Evolutionary conservation across 371 early-diverging fungal species (phyloP), one percentile per base, ranked within the genome.

Genomic region (Mucor circinelloides): DNA sequence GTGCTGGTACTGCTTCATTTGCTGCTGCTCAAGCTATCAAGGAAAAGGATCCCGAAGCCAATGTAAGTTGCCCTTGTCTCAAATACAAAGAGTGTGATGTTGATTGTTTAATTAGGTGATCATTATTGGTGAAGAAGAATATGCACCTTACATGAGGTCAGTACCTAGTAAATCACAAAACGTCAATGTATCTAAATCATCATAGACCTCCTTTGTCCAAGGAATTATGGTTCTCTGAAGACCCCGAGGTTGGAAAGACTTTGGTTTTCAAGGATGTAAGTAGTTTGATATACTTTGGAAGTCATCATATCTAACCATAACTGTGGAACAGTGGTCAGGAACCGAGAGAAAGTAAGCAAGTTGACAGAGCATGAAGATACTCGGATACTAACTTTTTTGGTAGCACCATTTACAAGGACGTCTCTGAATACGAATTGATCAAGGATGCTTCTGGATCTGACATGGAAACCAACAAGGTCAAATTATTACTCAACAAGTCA

Each of bases 211-310:
- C 89, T 36, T 78, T 92, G 74, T 87, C 88, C 50, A 92, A 92
- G 73, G 93, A 93, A 69, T 79, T 93, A 68, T 93, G 93, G 93
- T 85, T 87, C 75, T 84, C 85, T 63, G 86, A 84, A 48, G 83
- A 84, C 36, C 74, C 77, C 27, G 74, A 79, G 13, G 78, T 80
- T 12, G 77, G 78, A 48, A 70, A 82, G 48, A 79, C 75, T 21
- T 83, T 91, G 25, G 63, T 72, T 9, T 93, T 91, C 72, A 89
- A 86, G 64, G 89, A 93, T 67, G 82, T 82, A 76, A 82, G 77
- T 69, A 19, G 19, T 40, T 1, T 3, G 5, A 0, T 40, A 1
- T 17, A 40, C 17, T 17, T 40, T 15, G 6, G 17, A 38, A 23
- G 31, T 23, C 0, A 58, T 5, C 40, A 40, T 17, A 40, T 40